Base-by-base conservation (phyloP, 2,329 filamentous ascomycete genomes). In the Endothia cerciana region DNA sequence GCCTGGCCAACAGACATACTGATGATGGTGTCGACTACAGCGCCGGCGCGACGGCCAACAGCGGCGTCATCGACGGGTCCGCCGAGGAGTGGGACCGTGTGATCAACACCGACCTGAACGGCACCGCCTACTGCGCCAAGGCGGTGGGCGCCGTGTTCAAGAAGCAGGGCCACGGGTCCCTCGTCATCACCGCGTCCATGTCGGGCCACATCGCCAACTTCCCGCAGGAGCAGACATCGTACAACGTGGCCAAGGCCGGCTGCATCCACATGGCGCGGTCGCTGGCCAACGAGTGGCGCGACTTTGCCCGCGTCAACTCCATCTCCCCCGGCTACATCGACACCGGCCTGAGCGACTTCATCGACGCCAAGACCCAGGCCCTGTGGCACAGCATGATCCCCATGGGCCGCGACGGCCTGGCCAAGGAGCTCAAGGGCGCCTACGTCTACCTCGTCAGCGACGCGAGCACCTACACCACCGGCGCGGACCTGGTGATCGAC, bases 51-150 rank as follows among this genome's bases (percentile, higher is more conserved):
- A 91, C 89, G 8, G 89, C 89, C 71, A 84, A 89, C 79, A 80
- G 79, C 64, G 89, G 89, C 66, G 83, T 91, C 74, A 82, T 92
- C 62, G 90, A 95, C 75, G 91, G 93, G 55, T 97, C 94, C 58
- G 89, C 96, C 77, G 91, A 88, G 77, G 87, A 97, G 65, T 97
- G 91, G 83, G 81, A 90, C 70, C 86, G 90, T 72, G 94, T 94
- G 19, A 82, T 97, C 30, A 85, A 91, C 8, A 94, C 90, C 60
- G 87, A 94, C 79, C 84, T 97, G 78, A 97, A 97, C 65, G 67
- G 67, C 59, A 69, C 67, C 82, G 90, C 93, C 13, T 94, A 97
- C 82, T 97, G 94, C 94, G 88, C 92, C 64, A 97, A 97, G 80
- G 94, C 67, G 13, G 58, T 69, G 41, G 67, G 67, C 38, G 13